These are phyloP conservation scores for Castanopsis chinensis DNA, from an alignment of 306 rosid genomes.

Conservation along the genomic window DNA sequence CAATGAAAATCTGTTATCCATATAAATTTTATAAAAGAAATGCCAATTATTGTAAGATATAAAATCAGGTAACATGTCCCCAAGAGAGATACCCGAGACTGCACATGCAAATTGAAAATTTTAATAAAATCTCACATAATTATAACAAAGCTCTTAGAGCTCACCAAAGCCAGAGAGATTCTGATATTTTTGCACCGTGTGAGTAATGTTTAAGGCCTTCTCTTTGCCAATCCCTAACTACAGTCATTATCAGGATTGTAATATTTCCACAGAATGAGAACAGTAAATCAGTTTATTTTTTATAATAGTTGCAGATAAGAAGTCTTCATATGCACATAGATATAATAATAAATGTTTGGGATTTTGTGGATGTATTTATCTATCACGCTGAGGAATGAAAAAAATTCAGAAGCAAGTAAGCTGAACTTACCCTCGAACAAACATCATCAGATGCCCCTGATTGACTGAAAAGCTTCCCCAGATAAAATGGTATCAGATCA, in stretches of 20 bases:
- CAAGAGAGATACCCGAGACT: neutral
- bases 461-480: slow-evolving; percentile 58
- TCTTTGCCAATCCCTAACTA: slow-evolving; percentile 68
- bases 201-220: slow-evolving; percentile 45
- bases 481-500: slow-evolving; percentile 63
- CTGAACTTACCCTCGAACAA: slow-evolving; percentile 45
- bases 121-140: neutral
- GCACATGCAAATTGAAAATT: neutral
- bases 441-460: slow-evolving; percentile 56
- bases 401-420: slow-evolving; percentile 4
- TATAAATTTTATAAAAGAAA: neutral
- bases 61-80: neutral
- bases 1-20: neutral
- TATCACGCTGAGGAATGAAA: neutral
- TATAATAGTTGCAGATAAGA: neutral
- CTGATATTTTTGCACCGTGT: slow-evolving; percentile 55
- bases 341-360: neutral
- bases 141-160: slow-evolving; percentile 19
- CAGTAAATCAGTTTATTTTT: neutral
- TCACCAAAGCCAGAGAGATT: slow-evolving; percentile 69
- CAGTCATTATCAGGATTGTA: slow-evolving; percentile 16
- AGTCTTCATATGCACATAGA: neutral
- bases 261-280: slow-evolving; percentile 2
- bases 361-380: neutral
- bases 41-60: neutral